A percentile compares a stretch with the other conserved stretches of the same genome.
Conservation (phyloP, 129 eudicot species). For the Flaveria sonorensis region DNA sequence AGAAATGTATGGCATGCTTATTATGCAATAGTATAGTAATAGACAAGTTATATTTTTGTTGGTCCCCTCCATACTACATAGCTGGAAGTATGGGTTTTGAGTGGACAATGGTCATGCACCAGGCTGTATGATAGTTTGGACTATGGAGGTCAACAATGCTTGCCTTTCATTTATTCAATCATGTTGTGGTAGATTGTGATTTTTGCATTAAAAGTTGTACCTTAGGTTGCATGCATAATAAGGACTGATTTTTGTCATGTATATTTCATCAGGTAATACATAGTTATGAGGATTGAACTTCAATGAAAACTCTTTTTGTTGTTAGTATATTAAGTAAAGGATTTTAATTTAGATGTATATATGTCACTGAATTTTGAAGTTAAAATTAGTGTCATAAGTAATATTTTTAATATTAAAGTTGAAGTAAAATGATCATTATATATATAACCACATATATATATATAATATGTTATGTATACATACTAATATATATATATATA, state of each 20-base stretch:
- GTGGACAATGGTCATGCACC: slow-evolving; percentile 40
- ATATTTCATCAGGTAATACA: not conserved
- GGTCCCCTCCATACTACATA: slow-evolving; percentile 41
- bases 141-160: slow-evolving; percentile 31
- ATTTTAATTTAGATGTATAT: too few relatives aligned
- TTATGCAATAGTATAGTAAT: slow-evolving; percentile 11
- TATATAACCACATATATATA: too few relatives aligned
- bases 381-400: too few relatives aligned
- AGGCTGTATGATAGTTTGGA: slow-evolving; percentile 30
- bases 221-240: slow-evolving; percentile 6
- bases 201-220: slow-evolving; percentile 7
- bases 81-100: slow-evolving; percentile 36
- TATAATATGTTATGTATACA: too few relatives aligned
- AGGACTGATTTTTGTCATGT: slow-evolving; percentile 7
- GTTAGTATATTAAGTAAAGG: too few relatives aligned
- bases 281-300: not conserved
- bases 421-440: too few relatives aligned
- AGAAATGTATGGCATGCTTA: slow-evolving; percentile 21
- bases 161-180: slow-evolving; percentile 9
- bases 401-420: too few relatives aligned
- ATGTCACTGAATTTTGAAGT: too few relatives aligned
- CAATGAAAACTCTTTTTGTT: not conserved
- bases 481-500: too few relatives aligned
- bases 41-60: slow-evolving; percentile 29
- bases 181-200: slow-evolving; percentile 12